These are phyloP conservation scores for Sporothrix mexicana DNA, from an alignment of 2,329 filamentous ascomycete genomes.

Conservation along the genomic window DNA sequence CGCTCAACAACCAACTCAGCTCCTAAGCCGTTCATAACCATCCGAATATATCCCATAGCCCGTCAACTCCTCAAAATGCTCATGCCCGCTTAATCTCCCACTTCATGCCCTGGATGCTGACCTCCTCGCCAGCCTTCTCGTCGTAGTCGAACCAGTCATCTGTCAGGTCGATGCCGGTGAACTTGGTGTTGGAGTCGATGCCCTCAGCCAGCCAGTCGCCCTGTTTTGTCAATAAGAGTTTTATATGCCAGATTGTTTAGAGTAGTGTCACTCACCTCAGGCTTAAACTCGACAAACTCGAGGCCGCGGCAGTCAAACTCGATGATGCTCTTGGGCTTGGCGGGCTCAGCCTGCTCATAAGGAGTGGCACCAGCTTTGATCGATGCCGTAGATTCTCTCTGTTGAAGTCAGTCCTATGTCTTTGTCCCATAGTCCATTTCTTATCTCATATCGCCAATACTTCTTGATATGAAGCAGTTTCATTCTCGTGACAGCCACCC, in stretches of 20 bases:
- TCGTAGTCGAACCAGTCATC: constrained; percentile 99
- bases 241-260: too few species aligned
- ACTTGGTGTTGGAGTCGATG: constrained; percentile 78
- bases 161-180: constrained; percentile 77
- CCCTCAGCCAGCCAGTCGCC: constrained; percentile 91
- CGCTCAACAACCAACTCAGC: background rate
- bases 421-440: background rate
- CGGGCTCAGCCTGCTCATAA: constrained; percentile 73
- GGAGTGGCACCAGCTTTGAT: constrained; percentile 75
- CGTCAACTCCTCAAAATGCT: background rate
- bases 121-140: constrained; percentile 89
- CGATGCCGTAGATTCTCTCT: constrained; percentile 85
- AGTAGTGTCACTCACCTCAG: constrained; percentile 67
- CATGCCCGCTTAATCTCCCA: constrained; percentile 82
- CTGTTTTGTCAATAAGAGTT: constrained; percentile 50
- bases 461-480: too few species aligned
- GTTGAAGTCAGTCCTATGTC: background rate
- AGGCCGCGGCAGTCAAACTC: constrained; percentile 93
- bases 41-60: background rate
- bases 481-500: too few species aligned
- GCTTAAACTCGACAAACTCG: constrained; percentile 88
- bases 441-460: too few species aligned
- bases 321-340: constrained; percentile 78
- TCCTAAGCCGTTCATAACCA: too few species aligned
- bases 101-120: constrained; percentile 85